Evolutionary conservation across 2,329 filamentous ascomycete genomes (phyloP).

Genomic region (Aureobasidium musti): DNA sequence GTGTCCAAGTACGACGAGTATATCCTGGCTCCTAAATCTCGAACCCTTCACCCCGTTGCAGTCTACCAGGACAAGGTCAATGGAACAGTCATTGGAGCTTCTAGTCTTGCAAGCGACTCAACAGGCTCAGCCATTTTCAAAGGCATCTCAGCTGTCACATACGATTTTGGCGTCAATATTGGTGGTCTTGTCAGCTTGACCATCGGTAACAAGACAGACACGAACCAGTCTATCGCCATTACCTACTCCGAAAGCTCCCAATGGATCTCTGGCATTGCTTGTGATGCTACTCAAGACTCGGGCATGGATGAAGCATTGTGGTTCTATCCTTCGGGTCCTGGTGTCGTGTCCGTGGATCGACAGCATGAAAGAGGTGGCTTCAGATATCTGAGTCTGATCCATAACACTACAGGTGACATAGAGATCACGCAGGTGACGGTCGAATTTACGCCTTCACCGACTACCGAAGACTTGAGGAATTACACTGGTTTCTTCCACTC

Average conservation of each 20-base stretch:
- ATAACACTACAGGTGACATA: slow-evolving; percentile 48
- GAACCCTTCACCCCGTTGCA: slow-evolving; percentile 42
- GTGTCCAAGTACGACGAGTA: slow-evolving; percentile 44
- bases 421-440: slow-evolving; percentile 44
- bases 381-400: slow-evolving; percentile 50
- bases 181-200: slow-evolving; percentile 45
- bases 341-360: slow-evolving; percentile 47
- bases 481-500: slow-evolving; percentile 50
- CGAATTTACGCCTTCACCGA: slow-evolving; percentile 51
- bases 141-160: slow-evolving; percentile 44
- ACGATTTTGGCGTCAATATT: slow-evolving; percentile 47
- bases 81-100: slow-evolving; percentile 44
- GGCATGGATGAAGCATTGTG: slow-evolving; percentile 54
- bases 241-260: slow-evolving; percentile 49
- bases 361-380: slow-evolving; percentile 51
- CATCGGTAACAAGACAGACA: slow-evolving; percentile 40
- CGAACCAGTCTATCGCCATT: slow-evolving; percentile 47
- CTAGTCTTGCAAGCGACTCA: slow-evolving; percentile 38
- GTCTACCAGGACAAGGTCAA: slow-evolving; percentile 45
- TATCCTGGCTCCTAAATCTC: slow-evolving; percentile 46
- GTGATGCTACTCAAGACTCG: slow-evolving; percentile 52
- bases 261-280: slow-evolving; percentile 52
- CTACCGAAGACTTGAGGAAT: slow-evolving; percentile 42
- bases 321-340: slow-evolving; percentile 47
- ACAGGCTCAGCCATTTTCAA: slow-evolving; percentile 42